Percentiles rank a stretch among this genome's conserved stretches.
These are phyloP conservation scores for Kuraishia cidri DNA, from an alignment of 805 yeast species.

Conservation along the genomic window DNA sequence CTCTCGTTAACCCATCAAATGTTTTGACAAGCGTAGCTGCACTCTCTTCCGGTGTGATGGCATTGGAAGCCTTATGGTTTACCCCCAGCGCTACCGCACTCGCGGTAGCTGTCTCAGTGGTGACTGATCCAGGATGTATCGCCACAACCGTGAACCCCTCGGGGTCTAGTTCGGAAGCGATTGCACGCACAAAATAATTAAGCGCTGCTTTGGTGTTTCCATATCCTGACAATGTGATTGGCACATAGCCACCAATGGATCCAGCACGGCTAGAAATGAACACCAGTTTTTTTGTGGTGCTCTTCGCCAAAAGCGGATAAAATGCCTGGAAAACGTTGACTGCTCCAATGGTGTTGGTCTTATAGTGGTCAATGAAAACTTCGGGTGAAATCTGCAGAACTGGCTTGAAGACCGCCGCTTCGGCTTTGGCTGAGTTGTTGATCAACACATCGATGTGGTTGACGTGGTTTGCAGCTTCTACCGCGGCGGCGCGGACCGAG, in stretches of 20 bases:
- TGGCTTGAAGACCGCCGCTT: background rate
- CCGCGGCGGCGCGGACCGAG: background rate
- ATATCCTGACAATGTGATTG: constrained; percentile 14
- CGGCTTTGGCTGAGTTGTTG: background rate
- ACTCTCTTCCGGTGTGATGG: constrained; percentile 16
- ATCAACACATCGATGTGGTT: background rate
- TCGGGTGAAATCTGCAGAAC: background rate
- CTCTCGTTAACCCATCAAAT: constrained; percentile 10
- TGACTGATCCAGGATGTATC: background rate
- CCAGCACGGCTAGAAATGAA: constrained; percentile 20
- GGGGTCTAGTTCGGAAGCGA: constrained; percentile 14
- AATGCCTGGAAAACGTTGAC: constrained; percentile 18
- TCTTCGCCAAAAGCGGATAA: constrained; percentile 16
- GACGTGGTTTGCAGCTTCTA: background rate
- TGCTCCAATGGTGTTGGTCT: constrained; percentile 25
- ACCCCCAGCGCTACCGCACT: too few species aligned
- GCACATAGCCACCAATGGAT: constrained; percentile 14
- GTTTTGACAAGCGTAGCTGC: constrained; percentile 11
- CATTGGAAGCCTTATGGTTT: background rate
- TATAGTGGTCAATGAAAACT: constrained; percentile 6
- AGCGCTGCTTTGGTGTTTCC: constrained; percentile 27
- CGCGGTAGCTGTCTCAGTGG: background rate
- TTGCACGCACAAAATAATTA: constrained; percentile 15
- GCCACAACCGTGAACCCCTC: constrained; percentile 18
- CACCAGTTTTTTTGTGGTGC: constrained; percentile 15